These are phyloP conservation scores for Medicago arabica DNA, from an alignment of 306 rosid genomes.

Conservation along the genomic window DNA sequence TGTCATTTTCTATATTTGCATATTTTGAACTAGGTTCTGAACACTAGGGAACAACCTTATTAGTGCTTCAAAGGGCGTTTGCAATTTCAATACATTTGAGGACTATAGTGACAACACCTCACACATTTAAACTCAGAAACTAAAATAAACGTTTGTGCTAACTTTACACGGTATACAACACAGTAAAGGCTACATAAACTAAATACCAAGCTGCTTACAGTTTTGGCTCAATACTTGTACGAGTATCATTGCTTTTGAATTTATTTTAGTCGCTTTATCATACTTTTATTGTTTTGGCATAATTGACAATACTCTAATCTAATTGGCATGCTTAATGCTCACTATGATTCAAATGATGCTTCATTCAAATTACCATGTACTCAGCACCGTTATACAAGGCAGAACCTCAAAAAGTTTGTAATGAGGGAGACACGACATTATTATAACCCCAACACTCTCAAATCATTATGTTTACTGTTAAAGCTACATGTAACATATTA, in stretches of 20 bases:
- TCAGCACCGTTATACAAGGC: conserved; percentile 35
- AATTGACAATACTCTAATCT: not conserved
- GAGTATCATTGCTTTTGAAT: not conserved
- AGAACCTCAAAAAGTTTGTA: conserved; percentile 24
- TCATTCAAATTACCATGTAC: not conserved
- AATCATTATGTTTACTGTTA: conserved; percentile 51
- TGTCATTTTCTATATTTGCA: too few species aligned
- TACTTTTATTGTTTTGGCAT: not conserved
- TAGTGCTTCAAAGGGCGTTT: too few species aligned
- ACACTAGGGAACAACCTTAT: too few species aligned
- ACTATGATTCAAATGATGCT: conserved; percentile 28
- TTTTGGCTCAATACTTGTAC: too few species aligned
- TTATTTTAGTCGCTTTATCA: not conserved
- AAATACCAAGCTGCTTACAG: too few species aligned
- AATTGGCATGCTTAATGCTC: conserved; percentile 34
- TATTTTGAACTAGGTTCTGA: too few species aligned
- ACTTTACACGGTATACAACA: too few species aligned
- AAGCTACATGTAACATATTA: conserved; percentile 43
- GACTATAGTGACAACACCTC: too few species aligned
- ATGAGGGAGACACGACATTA: conserved; percentile 27
- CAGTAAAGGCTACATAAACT: too few species aligned
- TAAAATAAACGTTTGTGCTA: too few species aligned
- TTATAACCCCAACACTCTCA: conserved; percentile 44
- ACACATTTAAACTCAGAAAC: too few species aligned
- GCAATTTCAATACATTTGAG: too few species aligned